phyloP scores from a whole-genome alignment of 768 basidiomycete species.

The Xerocomellus chrysenteron region DNA sequence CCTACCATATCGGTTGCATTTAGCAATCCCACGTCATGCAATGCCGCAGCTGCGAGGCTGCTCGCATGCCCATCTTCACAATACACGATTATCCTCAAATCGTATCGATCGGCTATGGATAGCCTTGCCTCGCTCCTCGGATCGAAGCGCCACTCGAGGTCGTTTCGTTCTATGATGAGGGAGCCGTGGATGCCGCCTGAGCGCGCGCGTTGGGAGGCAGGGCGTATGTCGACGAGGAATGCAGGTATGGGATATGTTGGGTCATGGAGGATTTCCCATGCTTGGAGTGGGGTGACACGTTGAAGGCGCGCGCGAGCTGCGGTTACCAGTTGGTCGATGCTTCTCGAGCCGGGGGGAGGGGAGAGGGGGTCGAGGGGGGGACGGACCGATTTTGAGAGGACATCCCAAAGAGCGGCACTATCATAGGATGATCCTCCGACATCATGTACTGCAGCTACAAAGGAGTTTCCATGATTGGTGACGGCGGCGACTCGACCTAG shows the following conservation, averaged over 20 bases:
- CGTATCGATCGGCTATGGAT: conserved; percentile 70
- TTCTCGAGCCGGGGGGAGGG: conserved; percentile 64
- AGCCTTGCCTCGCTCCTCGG: conserved; percentile 60
- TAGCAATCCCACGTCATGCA: conserved; percentile 68
- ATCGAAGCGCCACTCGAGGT: conserved; percentile 80
- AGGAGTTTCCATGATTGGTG: conserved; percentile 32
- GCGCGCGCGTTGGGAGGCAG: conserved; percentile 54
- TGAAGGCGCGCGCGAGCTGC: conserved; percentile 63
- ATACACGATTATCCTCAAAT: conserved; percentile 70
- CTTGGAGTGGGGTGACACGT: conserved; percentile 58
- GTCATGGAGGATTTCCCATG: conserved; percentile 58
- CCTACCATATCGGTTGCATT: conserved; percentile 80
- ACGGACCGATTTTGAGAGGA: conserved; percentile 60
- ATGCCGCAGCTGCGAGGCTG: conserved; percentile 66
- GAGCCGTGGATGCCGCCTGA: conserved; percentile 65
- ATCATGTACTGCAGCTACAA: conserved; percentile 52
- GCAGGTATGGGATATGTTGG: conserved; percentile 56
- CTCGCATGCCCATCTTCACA: conserved; percentile 74
- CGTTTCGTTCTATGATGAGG: conserved; percentile 73
- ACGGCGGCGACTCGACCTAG: conserved; percentile 54
- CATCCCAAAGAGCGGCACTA: conserved; percentile 66
- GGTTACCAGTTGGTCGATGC: conserved; percentile 56
- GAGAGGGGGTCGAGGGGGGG: conserved; percentile 57
- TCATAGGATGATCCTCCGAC: conserved; percentile 58
- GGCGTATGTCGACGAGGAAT: conserved; percentile 76